Evolutionary conservation across 2,329 filamentous ascomycete species (phyloP).

Genomic region (Exophiala alcalophila): DNA sequence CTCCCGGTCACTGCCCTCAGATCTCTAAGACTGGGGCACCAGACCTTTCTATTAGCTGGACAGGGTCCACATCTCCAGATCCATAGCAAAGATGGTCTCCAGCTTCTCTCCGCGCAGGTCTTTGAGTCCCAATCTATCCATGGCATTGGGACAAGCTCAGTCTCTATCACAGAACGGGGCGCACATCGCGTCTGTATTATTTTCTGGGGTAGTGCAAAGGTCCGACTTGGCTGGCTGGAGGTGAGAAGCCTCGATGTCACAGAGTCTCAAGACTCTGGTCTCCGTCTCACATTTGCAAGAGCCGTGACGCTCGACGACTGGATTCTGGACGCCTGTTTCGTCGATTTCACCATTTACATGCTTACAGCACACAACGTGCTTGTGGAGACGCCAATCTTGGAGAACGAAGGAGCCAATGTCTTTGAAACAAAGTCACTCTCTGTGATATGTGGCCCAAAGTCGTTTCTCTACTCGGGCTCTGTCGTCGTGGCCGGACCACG

Average conservation of each 20-base stretch:
- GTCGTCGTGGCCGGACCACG: conserved; percentile 59
- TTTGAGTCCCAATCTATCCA: conserved; percentile 24
- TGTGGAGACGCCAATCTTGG: conserved; percentile 45
- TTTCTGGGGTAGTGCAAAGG: conserved; percentile 65
- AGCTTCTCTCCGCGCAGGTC: conserved; percentile 33
- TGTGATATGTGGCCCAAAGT: conserved; percentile 59
- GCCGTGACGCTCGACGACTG: conserved; percentile 64
- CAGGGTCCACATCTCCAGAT: conserved; percentile 39
- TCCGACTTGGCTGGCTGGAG: conserved; percentile 35
- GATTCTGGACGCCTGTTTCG: conserved; percentile 64
- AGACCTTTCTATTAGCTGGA: conserved; percentile 38
- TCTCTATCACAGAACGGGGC: conserved; percentile 20
- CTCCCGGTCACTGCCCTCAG: conserved; percentile 44
- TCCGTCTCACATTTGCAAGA: conserved; percentile 36
- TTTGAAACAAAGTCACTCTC: conserved; percentile 36
- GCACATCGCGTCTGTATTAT: conserved; percentile 24
- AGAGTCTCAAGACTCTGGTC: conserved; percentile 31
- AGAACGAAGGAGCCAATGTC: conserved; percentile 21
- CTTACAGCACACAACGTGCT: conserved; percentile 88
- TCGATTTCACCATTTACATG: conserved; percentile 52
- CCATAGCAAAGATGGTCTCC: conserved; percentile 38
- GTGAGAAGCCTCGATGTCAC: not conserved
- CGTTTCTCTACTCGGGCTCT: conserved; percentile 83
- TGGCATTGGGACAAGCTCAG: conserved; percentile 17
- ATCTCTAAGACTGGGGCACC: conserved; percentile 32